phyloP scores from a whole-genome alignment of 192 early-diverging fungal species.

The Thamnidium elegans region DNA sequence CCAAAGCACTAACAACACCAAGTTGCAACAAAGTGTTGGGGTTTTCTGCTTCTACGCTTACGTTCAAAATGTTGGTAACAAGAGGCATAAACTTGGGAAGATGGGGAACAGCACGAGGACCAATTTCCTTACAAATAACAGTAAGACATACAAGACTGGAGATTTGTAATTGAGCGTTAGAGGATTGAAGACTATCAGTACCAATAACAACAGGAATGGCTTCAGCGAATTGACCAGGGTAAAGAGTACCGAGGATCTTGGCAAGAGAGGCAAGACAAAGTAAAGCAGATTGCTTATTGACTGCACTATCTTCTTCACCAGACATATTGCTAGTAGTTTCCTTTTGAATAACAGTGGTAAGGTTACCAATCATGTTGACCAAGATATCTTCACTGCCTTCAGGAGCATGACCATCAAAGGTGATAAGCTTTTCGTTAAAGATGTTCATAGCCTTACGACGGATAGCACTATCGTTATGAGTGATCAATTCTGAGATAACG shows the following conservation, averaged over 20 bases:
- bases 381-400: constrained; percentile 45
- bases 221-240: constrained; percentile 59
- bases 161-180: constrained; percentile 43
- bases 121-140: constrained; percentile 62
- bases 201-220: constrained; percentile 55
- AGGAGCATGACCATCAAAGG: constrained; percentile 39
- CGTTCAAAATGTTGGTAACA: constrained; percentile 57
- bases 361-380: constrained; percentile 46
- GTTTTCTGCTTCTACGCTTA: constrained; percentile 43
- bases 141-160: constrained; percentile 60
- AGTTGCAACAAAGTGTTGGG: constrained; percentile 48
- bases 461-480: constrained; percentile 58
- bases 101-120: constrained; percentile 71
- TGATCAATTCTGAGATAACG: constrained; percentile 60
- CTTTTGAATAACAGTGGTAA: constrained; percentile 42
- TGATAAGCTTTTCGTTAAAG: constrained; percentile 54
- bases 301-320: constrained; percentile 38
- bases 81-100: constrained; percentile 83
- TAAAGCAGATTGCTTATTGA: constrained; percentile 76
- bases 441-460: constrained; percentile 74
- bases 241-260: constrained; percentile 56
- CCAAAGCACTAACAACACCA: constrained; percentile 54
- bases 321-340: constrained; percentile 40
- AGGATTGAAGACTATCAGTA: constrained; percentile 35
- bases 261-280: constrained; percentile 77